Base-by-base conservation (phyloP, 768 basidiomycete genomes). In the Leccinum pellstonianum region DNA sequence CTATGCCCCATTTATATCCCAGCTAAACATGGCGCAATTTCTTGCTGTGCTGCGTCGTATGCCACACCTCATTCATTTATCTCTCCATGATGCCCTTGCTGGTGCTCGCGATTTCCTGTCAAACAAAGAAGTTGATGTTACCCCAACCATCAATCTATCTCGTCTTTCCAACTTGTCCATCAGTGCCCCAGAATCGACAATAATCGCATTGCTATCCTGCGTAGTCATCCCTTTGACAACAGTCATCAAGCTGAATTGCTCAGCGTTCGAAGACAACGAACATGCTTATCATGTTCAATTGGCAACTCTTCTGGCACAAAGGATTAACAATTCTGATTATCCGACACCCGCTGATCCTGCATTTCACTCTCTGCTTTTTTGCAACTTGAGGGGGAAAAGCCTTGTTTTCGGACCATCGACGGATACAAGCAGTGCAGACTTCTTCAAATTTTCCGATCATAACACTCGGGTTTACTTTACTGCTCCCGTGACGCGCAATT, bases 51-150 rank as follows among this genome's bases (percentile, higher is more conserved):
- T 81, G 7, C 55, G 64, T 19, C 59, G 66, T 51, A 76, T 76
- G 74, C 75, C 74, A 4, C 29, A 60, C 49, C 66, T 79, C 2
- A 69, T 70, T 55, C 62, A 64, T 17, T 68, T 79, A 11, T 66
- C 72, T 55, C 64, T 80, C 15, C 67, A 72, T 23, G 57, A 73
- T 54, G 67, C 68, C 17, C 65, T 79, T 7, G 72, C 75, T 5
- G 65, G 56, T 15, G 43, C 58, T 31, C 2, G 21, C 6, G 14
- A 23, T 19, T 21, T 31, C 33, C 15, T 47, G 19, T 29, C 33
- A 12, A 37, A 17, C 23, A 6, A 2, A 14, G 21, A 17, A 10
- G 6, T 15, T 25, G 3, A 49, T 17, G 15, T 25, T 4, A 49
- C 48, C n/a, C 48, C 48, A 7, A 49, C 12, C 23, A 25, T 14